Conservation (phyloP, 495 filamentous ascomycete species). For the Hypoxylon lienhwacheense region DNA sequence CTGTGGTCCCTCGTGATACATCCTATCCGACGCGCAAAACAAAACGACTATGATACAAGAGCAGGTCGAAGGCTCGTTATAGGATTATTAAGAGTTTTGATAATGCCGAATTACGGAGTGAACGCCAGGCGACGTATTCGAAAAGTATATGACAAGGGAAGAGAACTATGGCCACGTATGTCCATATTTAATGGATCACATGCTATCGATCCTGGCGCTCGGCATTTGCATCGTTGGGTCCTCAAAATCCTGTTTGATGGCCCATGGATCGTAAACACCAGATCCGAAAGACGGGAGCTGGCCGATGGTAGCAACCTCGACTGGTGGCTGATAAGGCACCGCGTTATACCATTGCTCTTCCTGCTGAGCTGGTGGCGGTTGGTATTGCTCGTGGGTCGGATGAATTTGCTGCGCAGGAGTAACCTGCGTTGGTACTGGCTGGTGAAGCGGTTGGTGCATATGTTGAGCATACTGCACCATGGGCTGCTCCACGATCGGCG, state of each 20-base stretch:
- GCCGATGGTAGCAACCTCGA: slow-evolving; percentile 47
- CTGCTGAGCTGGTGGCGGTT: slow-evolving; percentile 33
- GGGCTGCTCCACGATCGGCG: slow-evolving; percentile 43
- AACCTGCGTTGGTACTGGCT: slow-evolving; percentile 34
- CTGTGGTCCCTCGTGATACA: slow-evolving; percentile 27
- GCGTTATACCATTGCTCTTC: slow-evolving; percentile 47
- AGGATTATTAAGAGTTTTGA: slow-evolving; percentile 16
- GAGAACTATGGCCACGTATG: slow-evolving; percentile 2
- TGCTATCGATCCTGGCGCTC: slow-evolving; percentile 49
- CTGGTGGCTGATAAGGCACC: slow-evolving; percentile 48
- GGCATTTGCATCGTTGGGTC: slow-evolving; percentile 52
- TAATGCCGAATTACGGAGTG: background rate
- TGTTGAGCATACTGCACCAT: slow-evolving; percentile 39
- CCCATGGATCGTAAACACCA: slow-evolving; percentile 45
- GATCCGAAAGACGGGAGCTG: slow-evolving; percentile 41
- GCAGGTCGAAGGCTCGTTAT: slow-evolving; percentile 26
- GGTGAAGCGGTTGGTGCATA: slow-evolving; percentile 27
- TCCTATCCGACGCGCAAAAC: slow-evolving; percentile 19
- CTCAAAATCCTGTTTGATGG: slow-evolving; percentile 49
- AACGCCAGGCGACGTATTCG: background rate
- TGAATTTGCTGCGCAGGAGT: slow-evolving; percentile 16
- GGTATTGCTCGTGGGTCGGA: background rate
- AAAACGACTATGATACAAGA: slow-evolving; percentile 29
- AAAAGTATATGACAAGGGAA: slow-evolving; percentile 15
- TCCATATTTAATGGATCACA: slow-evolving; percentile 36